Conservation (phyloP, 116 monocot genomes). For the Phalaenopsis hybrid region DNA sequence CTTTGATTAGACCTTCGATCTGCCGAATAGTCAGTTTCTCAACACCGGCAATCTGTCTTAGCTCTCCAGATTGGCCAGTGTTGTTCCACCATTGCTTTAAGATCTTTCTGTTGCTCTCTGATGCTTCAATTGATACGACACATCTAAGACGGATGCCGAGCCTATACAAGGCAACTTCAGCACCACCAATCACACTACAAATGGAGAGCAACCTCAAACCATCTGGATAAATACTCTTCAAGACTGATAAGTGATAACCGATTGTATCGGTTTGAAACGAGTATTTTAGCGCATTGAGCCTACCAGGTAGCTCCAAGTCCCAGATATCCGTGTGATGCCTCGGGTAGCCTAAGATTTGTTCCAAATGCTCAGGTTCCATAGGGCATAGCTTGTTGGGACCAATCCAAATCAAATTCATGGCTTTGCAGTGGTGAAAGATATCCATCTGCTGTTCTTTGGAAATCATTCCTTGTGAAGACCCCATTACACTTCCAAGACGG, state of each 20-base stretch:
- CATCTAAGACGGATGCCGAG: conserved; percentile 65
- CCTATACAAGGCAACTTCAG: conserved; percentile 53
- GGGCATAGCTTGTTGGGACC: conserved; percentile 53
- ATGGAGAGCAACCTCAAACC: conserved; percentile 72
- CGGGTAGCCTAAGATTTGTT: conserved; percentile 68
- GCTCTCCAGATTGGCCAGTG: conserved; percentile 48
- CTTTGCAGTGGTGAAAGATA: conserved; percentile 71
- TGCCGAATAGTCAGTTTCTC: conserved; percentile 36
- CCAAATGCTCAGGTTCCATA: conserved; percentile 59
- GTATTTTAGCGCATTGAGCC: conserved; percentile 39
- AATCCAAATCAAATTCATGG: conserved; percentile 64
- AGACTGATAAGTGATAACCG: conserved; percentile 55
- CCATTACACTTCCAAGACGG: conserved; percentile 47
- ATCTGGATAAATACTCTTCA: conserved; percentile 54
- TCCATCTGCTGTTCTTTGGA: conserved; percentile 59
- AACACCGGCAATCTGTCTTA: conserved; percentile 51
- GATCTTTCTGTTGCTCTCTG: conserved; percentile 44
- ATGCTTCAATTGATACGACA: conserved; percentile 68
- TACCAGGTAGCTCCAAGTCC: conserved; percentile 29
- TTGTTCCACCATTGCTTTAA: conserved; percentile 67
- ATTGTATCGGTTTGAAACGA: conserved; percentile 76
- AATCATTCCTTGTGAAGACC: conserved; percentile 40
- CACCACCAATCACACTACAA: conserved; percentile 71
- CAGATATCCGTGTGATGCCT: conserved; percentile 33
- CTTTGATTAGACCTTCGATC: conserved; percentile 28